phyloP scores from a whole-genome alignment of 2,329 filamentous ascomycete genomes.

The Nannizzia gypsea region DNA sequence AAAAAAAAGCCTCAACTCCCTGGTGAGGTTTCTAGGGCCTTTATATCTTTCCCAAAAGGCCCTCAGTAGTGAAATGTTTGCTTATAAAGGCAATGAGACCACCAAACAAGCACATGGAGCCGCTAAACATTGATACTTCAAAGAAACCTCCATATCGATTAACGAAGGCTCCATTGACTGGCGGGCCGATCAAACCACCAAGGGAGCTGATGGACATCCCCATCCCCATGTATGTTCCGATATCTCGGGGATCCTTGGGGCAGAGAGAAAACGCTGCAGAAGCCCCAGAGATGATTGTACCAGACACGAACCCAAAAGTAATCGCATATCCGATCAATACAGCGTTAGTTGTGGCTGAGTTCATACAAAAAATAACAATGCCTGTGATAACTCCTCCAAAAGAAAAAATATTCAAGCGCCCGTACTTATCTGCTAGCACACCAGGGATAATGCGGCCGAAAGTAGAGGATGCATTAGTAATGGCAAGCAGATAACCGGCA shows the following conservation, averaged over 20 bases:
- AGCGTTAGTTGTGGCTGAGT: conserved; percentile 17
- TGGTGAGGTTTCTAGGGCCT: not conserved
- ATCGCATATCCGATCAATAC: conserved; percentile 26
- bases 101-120: conserved; percentile 13
- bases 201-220: conserved; percentile 26
- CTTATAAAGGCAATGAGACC: conserved; percentile 5
- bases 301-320: too few species aligned
- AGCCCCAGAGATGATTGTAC: too few species aligned
- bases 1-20: too few species aligned
- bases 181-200: conserved; percentile 39
- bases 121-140: conserved; percentile 29
- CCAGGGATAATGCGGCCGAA: conserved; percentile 11
- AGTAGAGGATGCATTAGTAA: conserved; percentile 36
- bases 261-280: too few species aligned
- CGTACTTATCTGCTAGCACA: conserved; percentile 24
- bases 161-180: conserved; percentile 37
- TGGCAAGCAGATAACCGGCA: conserved; percentile 42
- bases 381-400: conserved; percentile 18
- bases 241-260: not conserved
- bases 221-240: conserved; percentile 10
- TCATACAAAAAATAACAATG: conserved; percentile 24
- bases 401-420: conserved; percentile 22
- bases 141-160: conserved; percentile 30
- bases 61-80: not conserved
- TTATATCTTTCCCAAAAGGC: conserved; percentile 1